Conservation (phyloP, 2,329 filamentous ascomycete genomes). For the Didymellaceae sp. region DNA sequence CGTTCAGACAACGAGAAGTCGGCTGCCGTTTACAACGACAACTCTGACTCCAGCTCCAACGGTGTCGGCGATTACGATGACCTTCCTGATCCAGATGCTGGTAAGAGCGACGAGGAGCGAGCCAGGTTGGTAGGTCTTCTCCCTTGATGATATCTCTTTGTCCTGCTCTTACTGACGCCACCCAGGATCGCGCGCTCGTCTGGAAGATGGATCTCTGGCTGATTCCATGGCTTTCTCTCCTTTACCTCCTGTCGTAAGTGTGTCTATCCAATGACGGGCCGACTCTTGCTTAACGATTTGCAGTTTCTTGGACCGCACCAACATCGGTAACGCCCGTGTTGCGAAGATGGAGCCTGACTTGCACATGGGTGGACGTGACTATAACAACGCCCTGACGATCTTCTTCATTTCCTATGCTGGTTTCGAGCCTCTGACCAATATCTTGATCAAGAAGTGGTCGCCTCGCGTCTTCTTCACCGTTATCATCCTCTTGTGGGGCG, state of each 20-base stretch:
- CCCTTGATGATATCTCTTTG: neutral
- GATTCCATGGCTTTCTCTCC: conserved; percentile 50
- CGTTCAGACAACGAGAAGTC: conserved; percentile 34
- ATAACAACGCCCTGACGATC: conserved; percentile 68
- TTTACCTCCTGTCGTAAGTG: conserved; percentile 49
- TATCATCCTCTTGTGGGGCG: conserved; percentile 58
- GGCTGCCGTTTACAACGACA: conserved; percentile 31
- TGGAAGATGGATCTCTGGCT: conserved; percentile 52
- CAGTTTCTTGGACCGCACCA: conserved; percentile 46
- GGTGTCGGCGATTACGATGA: conserved; percentile 39
- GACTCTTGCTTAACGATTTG: neutral
- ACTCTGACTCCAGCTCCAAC: conserved; percentile 32
- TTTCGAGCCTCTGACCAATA: conserved; percentile 63
- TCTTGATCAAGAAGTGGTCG: conserved; percentile 66
- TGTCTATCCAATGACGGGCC: rapidly evolving
- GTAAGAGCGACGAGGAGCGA: conserved; percentile 45
- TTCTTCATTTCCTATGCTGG: conserved; percentile 66
- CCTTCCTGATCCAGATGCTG: conserved; percentile 44
- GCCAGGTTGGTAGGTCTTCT: conserved; percentile 38
- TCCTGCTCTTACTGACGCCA: conserved; percentile 20
- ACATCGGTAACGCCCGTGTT: conserved; percentile 55
- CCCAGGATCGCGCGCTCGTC: conserved; percentile 46
- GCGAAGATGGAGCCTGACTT: conserved; percentile 39
- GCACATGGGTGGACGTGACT: conserved; percentile 62
- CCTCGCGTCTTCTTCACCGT: conserved; percentile 53